Base-by-base conservation (phyloP, 805 yeast genomes). In the Candida incommunis region DNA sequence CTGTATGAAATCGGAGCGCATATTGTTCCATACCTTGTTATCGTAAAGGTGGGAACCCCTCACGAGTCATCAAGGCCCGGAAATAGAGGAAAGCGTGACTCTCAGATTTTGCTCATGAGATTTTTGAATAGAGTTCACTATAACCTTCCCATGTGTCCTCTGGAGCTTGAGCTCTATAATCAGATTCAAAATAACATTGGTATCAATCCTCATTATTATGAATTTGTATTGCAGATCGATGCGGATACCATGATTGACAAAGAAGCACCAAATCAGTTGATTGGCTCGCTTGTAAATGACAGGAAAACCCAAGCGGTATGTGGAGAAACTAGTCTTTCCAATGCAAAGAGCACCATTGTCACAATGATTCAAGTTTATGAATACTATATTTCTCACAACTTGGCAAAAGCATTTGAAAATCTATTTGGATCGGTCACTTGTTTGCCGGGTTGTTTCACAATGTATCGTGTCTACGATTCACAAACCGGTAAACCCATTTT, bases 11-110 rank as follows among this genome's bases (percentile, higher is more conserved):
- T 71, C 41, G 68, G 70, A 42, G 80, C 77, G 46, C 69, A 66
- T 23, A 71, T 75, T 41, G 74, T 75, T 24, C 81, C 81, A 0
- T 65, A 74, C 50, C 55, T 76, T 41, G 73, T 73, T 3, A 57
- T 76, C 45, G 80, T 76, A 41, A 76, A 76, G 58, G 75, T 77
- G 46, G 81, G 81, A 40, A 73, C 76, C 24, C 78, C 80, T 2
- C 72, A 68, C 9, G 81, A 76, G 57, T 71, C 70, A 13, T 68
- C 67, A 46, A 59, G 72, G 43, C 81, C 81, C 13, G 81, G 81
- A 49, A 76, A 76, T 58, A 68, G 81, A 55, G 81, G 81, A 58
- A 76, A 76, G 60, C 75, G 81, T 56, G 81, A 76, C 54, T 73
- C 80, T 16, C 81, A 76, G 57, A 68, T 76, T 61, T 61, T 76